Evolutionary conservation across 2,329 filamentous ascomycete genomes (phyloP), one percentile per base, ranked within the genome.

Genomic region (Pseudogymnoascus sp.): DNA sequence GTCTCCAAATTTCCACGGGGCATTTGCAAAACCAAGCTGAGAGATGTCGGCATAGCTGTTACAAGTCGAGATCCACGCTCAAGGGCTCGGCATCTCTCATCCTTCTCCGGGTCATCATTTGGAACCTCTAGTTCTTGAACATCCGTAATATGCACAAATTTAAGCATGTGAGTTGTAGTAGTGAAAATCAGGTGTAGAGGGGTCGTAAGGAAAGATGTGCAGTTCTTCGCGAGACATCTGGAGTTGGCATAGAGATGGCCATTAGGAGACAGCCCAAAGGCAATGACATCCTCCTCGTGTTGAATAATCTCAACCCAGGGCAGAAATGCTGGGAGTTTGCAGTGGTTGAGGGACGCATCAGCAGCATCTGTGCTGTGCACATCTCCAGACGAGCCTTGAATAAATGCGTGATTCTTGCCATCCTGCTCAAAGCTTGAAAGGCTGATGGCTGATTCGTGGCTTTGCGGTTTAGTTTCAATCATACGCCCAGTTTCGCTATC

Each of bases 1-100:
- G 93, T 98, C 76, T 99, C 95, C 1, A 98, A 78, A 69, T 99
- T 99, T 19, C 95, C 95, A 70, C 95, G 84, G 1, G 95, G 95
- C 90, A 97, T 97, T 74, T 99, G 95, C 3, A 99, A 79, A 0
- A 96, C 85, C 7, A 99, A 80, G 61, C 87, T 89, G 76, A 96
- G 95, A 41, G 86, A 89, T 3, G 91, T 90, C 1, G 95, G 93
- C 75, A 96, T 93, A 28, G 92, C 91, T 0, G 91, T 95, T 22
- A 99, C 87, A 12, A 99, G 82, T 59, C 86, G 87, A 2, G 90
- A 91, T 14, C 95, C 95, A 67, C 95, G 86, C 75, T 99, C 95
- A 63, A 99, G 89, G 69, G 86, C 96, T 68, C 95, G 85, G 74
- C 93, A 98, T 71, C 95, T 82, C 75, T 99, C 95, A 69, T 98